Evolutionary conservation across 371 early-diverging fungal genomes (phyloP).

Genomic region (Hamiltosporidium magnivora): DNA sequence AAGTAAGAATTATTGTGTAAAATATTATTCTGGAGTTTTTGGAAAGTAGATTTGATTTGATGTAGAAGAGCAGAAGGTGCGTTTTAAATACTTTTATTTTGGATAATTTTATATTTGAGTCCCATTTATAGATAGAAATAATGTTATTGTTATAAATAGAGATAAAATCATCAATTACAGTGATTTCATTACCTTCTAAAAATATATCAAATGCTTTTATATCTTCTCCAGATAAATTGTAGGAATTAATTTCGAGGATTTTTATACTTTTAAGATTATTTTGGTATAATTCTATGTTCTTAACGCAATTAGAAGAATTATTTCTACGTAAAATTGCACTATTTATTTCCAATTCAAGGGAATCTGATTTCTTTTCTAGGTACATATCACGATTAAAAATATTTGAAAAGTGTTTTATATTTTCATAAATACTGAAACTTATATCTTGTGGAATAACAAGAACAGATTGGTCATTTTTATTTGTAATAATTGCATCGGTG

Average conservation of each 20-base stretch:
- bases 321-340: background rate
- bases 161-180: background rate
- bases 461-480: too few relatives aligned
- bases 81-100: conserved; percentile 2
- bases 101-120: background rate
- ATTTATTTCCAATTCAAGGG: background rate
- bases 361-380: background rate
- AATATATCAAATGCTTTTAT: background rate
- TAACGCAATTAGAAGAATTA: background rate
- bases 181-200: background rate
- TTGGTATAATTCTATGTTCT: background rate
- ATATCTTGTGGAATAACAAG: too few relatives aligned
- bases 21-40: conserved; percentile 4
- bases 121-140: conserved; percentile 3
- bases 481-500: too few relatives aligned
- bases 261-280: background rate
- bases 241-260: background rate
- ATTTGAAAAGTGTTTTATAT: too few relatives aligned
- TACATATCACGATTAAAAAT: background rate
- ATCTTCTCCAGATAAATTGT: background rate
- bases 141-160: background rate
- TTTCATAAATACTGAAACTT: too few relatives aligned
- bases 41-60: background rate
- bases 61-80: conserved; percentile 7
- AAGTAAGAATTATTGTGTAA: conserved; percentile 7